phyloP scores from a whole-genome alignment of 2,329 filamentous ascomycete genomes.

The Acrocalymma vagum region DNA sequence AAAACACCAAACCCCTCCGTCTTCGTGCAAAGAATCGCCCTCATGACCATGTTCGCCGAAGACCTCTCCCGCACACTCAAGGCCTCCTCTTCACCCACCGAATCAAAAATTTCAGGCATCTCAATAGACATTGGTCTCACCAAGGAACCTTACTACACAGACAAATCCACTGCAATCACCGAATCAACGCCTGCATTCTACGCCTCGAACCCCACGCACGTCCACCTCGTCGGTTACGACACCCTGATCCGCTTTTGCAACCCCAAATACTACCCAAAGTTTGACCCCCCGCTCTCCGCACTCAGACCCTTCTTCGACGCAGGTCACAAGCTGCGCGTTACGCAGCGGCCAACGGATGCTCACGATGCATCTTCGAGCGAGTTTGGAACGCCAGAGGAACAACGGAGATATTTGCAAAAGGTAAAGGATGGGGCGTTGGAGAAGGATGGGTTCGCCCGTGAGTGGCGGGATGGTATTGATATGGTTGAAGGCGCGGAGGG shows the following conservation, averaged over 20 bases:
- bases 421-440: slow-evolving; percentile 60
- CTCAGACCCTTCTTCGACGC: slow-evolving; percentile 70
- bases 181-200: slow-evolving; percentile 46
- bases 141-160: slow-evolving; percentile 75
- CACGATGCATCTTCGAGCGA: slow-evolving; percentile 56
- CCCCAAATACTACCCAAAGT: slow-evolving; percentile 72
- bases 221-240: slow-evolving; percentile 79
- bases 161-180: slow-evolving; percentile 71
- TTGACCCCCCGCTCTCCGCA: slow-evolving; percentile 58
- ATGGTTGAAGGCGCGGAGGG: slow-evolving; percentile 63
- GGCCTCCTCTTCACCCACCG: slow-evolving; percentile 4
- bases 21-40: slow-evolving; percentile 71
- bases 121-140: slow-evolving; percentile 74
- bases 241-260: slow-evolving; percentile 77
- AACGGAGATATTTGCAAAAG: slow-evolving; percentile 62
- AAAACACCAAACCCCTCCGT: slow-evolving; percentile 72
- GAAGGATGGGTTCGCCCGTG: slow-evolving; percentile 61
- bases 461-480: slow-evolving; percentile 69
- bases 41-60: slow-evolving; percentile 75
- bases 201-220: slow-evolving; percentile 56
- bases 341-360: slow-evolving; percentile 60
- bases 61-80: slow-evolving; percentile 54
- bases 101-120: slow-evolving; percentile 24
- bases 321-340: slow-evolving; percentile 69
- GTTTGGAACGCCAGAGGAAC: slow-evolving; percentile 66